These are phyloP conservation scores for Didymellaceae sp. DNA, from an alignment of 2,329 filamentous ascomycete genomes.

Conservation along the genomic window DNA sequence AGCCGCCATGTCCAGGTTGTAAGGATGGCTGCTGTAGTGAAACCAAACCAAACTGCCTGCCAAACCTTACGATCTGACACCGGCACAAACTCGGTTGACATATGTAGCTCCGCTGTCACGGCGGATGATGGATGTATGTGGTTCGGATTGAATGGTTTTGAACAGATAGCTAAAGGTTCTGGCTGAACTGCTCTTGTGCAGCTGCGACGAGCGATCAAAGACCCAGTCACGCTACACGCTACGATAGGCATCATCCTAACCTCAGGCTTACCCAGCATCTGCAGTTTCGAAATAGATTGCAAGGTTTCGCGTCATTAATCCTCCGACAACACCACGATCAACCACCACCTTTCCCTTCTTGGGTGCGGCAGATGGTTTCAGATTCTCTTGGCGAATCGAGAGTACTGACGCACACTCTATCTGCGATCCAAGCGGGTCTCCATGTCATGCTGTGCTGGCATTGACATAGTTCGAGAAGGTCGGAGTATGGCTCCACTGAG, in stretches of 20 bases:
- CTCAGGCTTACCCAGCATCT: slow-evolving; percentile 15
- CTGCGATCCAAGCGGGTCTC: neutral
- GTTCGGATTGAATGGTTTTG: slow-evolving; percentile 2
- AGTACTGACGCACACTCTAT: slow-evolving; percentile 10
- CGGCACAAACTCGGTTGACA: slow-evolving; percentile 8
- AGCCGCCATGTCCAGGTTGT: neutral
- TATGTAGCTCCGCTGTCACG: neutral
- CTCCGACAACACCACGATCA: slow-evolving; percentile 17
- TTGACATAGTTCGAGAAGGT: slow-evolving; percentile 14
- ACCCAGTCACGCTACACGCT: too few species aligned
- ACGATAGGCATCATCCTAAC: too few species aligned
- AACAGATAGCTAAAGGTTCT: slow-evolving; percentile 1
- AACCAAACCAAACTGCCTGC: neutral
- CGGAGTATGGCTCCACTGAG: neutral
- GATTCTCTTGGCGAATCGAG: slow-evolving; percentile 1
- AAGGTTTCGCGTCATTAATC: slow-evolving; percentile 9
- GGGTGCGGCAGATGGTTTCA: slow-evolving; percentile 18
- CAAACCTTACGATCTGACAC: neutral
- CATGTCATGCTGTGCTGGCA: slow-evolving; percentile 2
- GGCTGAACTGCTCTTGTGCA: too few species aligned
- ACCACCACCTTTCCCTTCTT: slow-evolving; percentile 11
- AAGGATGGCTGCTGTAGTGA: too few species aligned
- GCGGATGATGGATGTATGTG: slow-evolving; percentile 4
- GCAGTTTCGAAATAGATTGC: slow-evolving; percentile 27
- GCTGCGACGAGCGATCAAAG: too few species aligned